Evolutionary conservation across 208 protist genomes (phyloP).

Genomic region (Trichomonas vaginalis): DNA sequence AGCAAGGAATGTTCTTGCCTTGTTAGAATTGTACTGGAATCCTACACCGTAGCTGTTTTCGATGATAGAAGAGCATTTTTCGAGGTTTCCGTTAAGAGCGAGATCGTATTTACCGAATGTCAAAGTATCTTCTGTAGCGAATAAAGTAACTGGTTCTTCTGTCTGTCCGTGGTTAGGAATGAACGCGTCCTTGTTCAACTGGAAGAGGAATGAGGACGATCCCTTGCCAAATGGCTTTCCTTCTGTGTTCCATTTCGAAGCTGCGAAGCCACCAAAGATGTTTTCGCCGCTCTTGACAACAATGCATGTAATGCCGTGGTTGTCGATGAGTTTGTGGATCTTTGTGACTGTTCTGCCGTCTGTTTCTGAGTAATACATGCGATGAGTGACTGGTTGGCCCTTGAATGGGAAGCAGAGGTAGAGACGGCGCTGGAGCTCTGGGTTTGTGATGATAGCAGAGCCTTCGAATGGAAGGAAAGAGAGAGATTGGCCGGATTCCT

Average conservation of each 20-base stretch:
- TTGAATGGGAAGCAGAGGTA: constrained; percentile 16
- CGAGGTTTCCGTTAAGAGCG: background rate
- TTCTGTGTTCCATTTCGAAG: background rate
- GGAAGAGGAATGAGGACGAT: background rate
- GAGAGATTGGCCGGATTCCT: background rate
- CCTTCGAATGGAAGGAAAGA: background rate
- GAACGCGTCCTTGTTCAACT: background rate
- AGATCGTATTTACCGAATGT: constrained; percentile 14
- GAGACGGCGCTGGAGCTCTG: background rate
- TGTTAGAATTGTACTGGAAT: background rate
- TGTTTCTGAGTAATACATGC: background rate
- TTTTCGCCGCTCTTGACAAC: background rate
- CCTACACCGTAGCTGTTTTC: constrained; percentile 2
- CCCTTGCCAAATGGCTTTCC: background rate
- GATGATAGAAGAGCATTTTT: background rate
- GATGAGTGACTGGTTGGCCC: background rate
- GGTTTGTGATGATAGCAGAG: background rate
- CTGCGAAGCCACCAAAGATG: background rate
- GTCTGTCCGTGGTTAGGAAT: background rate
- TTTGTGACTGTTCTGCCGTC: background rate
- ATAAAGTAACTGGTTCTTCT: background rate
- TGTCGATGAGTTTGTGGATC: background rate
- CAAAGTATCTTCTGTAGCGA: background rate
- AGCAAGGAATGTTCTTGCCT: background rate
- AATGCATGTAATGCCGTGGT: background rate